Evolutionary conservation across 768 basidiomycete species (phyloP), one percentile per base, ranked within the genome.

Genomic region (Pisolithus sp.): DNA sequence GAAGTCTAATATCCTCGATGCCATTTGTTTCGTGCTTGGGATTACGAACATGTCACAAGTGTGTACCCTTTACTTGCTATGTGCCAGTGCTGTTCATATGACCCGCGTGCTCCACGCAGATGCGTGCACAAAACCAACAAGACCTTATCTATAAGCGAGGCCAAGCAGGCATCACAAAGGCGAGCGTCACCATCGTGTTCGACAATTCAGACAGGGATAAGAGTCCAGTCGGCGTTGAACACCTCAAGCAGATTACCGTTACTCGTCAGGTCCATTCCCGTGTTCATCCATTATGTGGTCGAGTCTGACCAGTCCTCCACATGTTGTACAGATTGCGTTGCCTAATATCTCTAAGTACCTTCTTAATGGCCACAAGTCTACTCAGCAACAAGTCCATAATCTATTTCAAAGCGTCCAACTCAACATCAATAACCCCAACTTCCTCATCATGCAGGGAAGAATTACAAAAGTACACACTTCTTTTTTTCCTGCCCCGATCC

Each of bases 341-440:
- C 94, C 94, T 0, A 95, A 93, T 52, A 77, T 90, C 49, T 87
- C 91, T 6, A 99, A 99, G 61, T 98, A 96, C 68, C 82, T 99
- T 15, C 69, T 98, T 39, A 97, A 97, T 57, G 96, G 96, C 0
- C 96, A 97, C 74, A 96, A 94, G 61, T 76, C 93, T 3, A 81
- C 83, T 4, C 92, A 96, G 57, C 82, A 88, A 49, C 76, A 74
- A 1, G 80, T 99, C 0, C 96, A 96, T 62, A 87, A 83, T 26
- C 76, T 98, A 13, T 98, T 99, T 63, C 96, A 98, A 65, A 86
- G 90, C 38, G 94, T 99, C 0, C 93, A 96, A 67, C 81, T 99
- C 57, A 98, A 98, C 65, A 98, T 99, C 78, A 99, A 98, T 72
- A 97, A 97, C 69, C 96, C 96, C 41, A 98, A 98, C 67, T 98